A percentile compares a stretch with the other conserved stretches of the same genome.
phyloP scores from a whole-genome alignment of 1,284 basidiomycete species.

The Caloboletus firmus region DNA sequence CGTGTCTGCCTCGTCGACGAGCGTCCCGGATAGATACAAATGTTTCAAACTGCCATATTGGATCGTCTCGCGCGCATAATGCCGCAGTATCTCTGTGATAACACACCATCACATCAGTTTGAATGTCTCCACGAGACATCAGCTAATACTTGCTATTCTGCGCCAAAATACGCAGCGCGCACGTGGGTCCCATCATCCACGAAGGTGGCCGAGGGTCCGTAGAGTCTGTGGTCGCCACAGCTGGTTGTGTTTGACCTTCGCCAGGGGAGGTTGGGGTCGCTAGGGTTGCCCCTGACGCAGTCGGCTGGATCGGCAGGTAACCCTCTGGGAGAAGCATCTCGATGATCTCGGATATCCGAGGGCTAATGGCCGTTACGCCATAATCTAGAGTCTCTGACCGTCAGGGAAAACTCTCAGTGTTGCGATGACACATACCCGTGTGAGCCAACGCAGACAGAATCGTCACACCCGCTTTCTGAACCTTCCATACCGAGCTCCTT shows the following conservation, averaged over 20 bases:
- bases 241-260: neutral
- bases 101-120: neutral
- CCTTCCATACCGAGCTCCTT: slow-evolving; percentile 9
- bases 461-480: slow-evolving; percentile 28
- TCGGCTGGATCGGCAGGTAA: slow-evolving; percentile 3
- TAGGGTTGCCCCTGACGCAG: too few relatives aligned
- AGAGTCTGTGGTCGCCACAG: neutral
- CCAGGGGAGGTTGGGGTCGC: neutral
- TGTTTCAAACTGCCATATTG: slow-evolving; percentile 23
- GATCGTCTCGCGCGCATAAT: neutral
- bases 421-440: slow-evolving; percentile 11
- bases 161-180: slow-evolving; percentile 20
- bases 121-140: neutral
- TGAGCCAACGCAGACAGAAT: slow-evolving; percentile 26
- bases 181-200: slow-evolving; percentile 26
- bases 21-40: slow-evolving; percentile 18
- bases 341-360: slow-evolving; percentile 13
- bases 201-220: slow-evolving; percentile 9
- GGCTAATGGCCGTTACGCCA: slow-evolving; percentile 14
- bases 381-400: slow-evolving; percentile 13
- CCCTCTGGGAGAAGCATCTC: slow-evolving; percentile 20
- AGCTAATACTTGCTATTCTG: slow-evolving; percentile 10
- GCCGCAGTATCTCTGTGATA: slow-evolving; percentile 16
- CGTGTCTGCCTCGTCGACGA: slow-evolving; percentile 21
- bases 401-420: neutral